These are phyloP conservation scores for Zygotorulaspora mrakii DNA, from an alignment of 1,139 yeast species.

Conservation along the genomic window DNA sequence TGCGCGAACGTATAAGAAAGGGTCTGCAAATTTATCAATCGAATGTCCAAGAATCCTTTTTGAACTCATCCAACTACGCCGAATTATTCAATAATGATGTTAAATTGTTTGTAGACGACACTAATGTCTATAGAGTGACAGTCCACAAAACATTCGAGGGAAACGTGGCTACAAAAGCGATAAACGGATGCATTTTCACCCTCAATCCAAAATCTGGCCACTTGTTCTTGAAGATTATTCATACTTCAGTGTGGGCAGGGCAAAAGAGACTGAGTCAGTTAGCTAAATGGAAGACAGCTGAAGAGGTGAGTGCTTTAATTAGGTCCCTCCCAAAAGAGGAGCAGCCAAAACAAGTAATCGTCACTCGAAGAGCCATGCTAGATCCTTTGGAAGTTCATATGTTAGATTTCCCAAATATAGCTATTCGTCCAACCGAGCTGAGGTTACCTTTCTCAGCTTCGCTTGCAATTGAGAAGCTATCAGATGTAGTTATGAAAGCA, in stretches of 20 bases:
- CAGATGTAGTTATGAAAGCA: constrained; percentile 77
- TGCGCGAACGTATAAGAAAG: constrained; percentile 89
- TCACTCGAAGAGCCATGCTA: constrained; percentile 82
- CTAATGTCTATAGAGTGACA: constrained; percentile 90
- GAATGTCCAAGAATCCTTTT: constrained; percentile 87
- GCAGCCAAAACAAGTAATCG: constrained; percentile 89
- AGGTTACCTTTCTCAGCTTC: constrained; percentile 88
- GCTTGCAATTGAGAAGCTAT: constrained; percentile 73
- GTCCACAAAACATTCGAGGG: constrained; percentile 93
- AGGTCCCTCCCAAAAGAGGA: constrained; percentile 89
- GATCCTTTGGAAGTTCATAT: constrained; percentile 97
- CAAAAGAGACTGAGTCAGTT: constrained; percentile 91
- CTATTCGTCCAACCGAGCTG: constrained; percentile 85
- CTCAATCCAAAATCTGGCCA: constrained; percentile 90
- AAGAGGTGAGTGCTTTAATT: constrained; percentile 88
- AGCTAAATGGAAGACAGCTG: constrained; percentile 98
- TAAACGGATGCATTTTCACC: constrained; percentile 89
- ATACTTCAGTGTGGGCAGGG: constrained; percentile 96
- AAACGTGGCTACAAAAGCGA: constrained; percentile 84
- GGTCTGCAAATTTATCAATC: constrained; percentile 92
- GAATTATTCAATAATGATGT: constrained; percentile 83
- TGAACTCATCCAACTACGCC: constrained; percentile 84
- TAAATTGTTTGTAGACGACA: constrained; percentile 84
- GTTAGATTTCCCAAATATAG: constrained; percentile 92
- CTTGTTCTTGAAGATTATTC: constrained; percentile 80